Conservation (phyloP, 441 rosid species). For the Kokia cookei region DNA sequence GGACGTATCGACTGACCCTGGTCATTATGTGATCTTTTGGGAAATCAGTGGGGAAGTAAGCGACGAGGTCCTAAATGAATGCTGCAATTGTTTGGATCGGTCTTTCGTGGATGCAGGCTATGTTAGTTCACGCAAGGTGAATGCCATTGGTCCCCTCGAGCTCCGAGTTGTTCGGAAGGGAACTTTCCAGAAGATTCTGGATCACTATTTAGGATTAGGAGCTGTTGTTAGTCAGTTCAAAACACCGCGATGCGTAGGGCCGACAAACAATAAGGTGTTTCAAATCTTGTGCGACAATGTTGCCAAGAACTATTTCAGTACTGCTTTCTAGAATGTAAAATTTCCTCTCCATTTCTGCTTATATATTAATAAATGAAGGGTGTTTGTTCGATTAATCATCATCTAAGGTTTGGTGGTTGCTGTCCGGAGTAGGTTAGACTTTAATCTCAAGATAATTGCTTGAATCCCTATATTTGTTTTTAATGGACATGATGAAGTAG, state of each 20-base stretch:
- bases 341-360: background rate
- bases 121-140: slow-evolving; percentile 55
- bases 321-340: slow-evolving; percentile 29
- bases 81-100: slow-evolving; percentile 68
- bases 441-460: too few relatives aligned
- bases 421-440: too few relatives aligned
- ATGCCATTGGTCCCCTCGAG: slow-evolving; percentile 76
- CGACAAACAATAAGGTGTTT: slow-evolving; percentile 39
- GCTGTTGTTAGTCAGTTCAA: slow-evolving; percentile 80
- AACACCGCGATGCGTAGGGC: slow-evolving; percentile 71
- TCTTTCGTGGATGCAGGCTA: slow-evolving; percentile 79
- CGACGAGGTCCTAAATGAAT: slow-evolving; percentile 51
- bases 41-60: slow-evolving; percentile 62
- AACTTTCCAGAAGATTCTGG: slow-evolving; percentile 66
- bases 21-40: slow-evolving; percentile 84
- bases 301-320: slow-evolving; percentile 48
- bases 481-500: too few relatives aligned
- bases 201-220: slow-evolving; percentile 70
- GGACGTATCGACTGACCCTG: slow-evolving; percentile 68
- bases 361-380: background rate
- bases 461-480: too few relatives aligned
- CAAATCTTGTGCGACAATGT: slow-evolving; percentile 62
- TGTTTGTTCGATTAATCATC: background rate
- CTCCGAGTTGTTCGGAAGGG: slow-evolving; percentile 63
- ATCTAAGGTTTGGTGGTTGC: background rate